Evolutionary conservation across 75 land plant genomes (phyloP), one percentile per base, ranked within the genome.

Genomic region (Selaginella moellendorffii): DNA sequence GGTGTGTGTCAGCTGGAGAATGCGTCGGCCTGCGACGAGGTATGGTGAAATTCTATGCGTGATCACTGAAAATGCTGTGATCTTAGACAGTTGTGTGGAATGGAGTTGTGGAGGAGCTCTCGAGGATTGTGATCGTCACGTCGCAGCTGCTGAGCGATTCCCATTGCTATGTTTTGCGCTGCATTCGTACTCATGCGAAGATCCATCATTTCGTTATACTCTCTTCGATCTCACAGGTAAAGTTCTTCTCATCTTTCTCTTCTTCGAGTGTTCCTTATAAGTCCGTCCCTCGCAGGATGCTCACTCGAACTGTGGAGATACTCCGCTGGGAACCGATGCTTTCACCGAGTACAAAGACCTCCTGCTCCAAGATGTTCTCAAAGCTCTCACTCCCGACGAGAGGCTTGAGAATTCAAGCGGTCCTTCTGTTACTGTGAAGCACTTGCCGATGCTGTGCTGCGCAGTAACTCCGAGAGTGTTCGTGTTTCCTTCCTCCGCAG

Each of bases 271-370:
- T 60, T 36, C 46, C 14, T 5, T 36, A 36, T 56, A 9, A 56
- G 9, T 19, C 21, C 26, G 20, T 51, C 8, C 30, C 2, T 58
- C 60, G 66, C 79, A 91, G 97, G 69, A 72, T n/a, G 84, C 85
- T 23, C 97, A 92, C 65, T 81, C 96, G 10, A 83, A 78, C 65
- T 78, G 80, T 77, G 71, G 81, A 60, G 96, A 85, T 72, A 83
- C 96, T 31, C 96, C 90, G 27, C 67, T 92, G 19, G 97, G 97
- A 42, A 80, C 88, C 19, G 96, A 92, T 81, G 96, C 97, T 30
- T 92, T 78, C 68, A 81, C 58, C 63, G 97, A 92, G 56, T 92
- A 92, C 65, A 79, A 78, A 71, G 74, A 78, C 26, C 70, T 85
- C 64, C 84, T 92, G n/a, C 29, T 81, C 21, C 96, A 83, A 75